Evolutionary conservation across 352 stramenopile genomes (phyloP), one percentile per base, ranked within the genome.

Genomic region (Blastocystis sp.): DNA sequence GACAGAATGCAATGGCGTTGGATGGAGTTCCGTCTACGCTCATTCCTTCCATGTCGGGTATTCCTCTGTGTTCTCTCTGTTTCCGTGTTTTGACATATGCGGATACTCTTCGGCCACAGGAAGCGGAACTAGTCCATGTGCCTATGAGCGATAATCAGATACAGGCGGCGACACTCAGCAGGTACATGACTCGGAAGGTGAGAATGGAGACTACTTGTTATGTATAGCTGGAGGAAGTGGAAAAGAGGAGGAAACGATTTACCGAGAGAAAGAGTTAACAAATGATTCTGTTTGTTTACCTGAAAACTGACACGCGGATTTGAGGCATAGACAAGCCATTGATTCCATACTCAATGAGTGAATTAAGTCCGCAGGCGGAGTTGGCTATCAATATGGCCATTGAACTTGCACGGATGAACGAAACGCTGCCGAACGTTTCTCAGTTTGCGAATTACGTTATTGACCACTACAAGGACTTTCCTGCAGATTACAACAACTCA

Each of bases 151-250:
- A n/a, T 34, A 53, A n/a, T 34, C 34, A 14, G n/a, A 18, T 16
- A 51, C 27, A 32, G 27, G 46, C 48, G 34, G 24, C 42, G 24
- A 14, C 36, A 21, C 46, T 75, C 16, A 40, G 63, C 24, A 53
- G 38, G 7, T 63, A 65, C 21, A 64, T 81, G 46, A 44, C 46
- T 18, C 24, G 56, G 42, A 63, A 64, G 40, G 69, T 78, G 32
- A 24, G 46, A n/a, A 24, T 24, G 14, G 38, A 48, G 63, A n/a
- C 11, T 42, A 6, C 9, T 32, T 14, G 4, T 78, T 32, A 63
- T 18, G 16, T 36, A 14, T 78, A 78, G 67, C 57, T 78, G 67
- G 42, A 59, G 4, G 67, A 78, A 61, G 21, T 78, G 2, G 21
- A 78, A 11, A 18, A 59, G 27, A 46, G n/a, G 27, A 57, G 48